Base-by-base conservation (phyloP, 306 rosid genomes). In the Boehmeria nivea region DNA sequence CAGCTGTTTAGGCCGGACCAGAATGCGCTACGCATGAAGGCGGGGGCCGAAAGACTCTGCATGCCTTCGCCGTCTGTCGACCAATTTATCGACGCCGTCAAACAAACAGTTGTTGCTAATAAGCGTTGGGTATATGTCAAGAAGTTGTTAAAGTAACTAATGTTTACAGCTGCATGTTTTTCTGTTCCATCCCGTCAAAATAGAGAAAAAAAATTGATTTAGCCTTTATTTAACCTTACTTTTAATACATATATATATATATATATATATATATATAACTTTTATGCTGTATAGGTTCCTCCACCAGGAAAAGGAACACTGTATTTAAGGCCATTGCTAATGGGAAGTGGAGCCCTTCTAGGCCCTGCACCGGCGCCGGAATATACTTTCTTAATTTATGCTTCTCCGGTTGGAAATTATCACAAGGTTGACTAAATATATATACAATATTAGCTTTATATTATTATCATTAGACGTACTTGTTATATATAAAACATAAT, bases 281-380 rank as follows among this genome's bases (percentile, higher is more conserved):
- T 31, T 10, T 6, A 1, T 31, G 1, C 36, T n/a, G n/a, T 2
- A 17, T 63, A 85, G 86, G 77, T 82, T 19, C 89, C 94, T 40
- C 89, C 94, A 21, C 24, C 63, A 21, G 86, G 86, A 18, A 85
- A 57, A 79, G 89, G 89, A 18, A 31, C 86, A 33, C 51, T 85
- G 8, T 79, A 82, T 46, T 1, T 82, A 17, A 74, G 94, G 73
- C 94, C 94, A 12, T 58, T 85, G 82, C 78, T 85, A 2, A 72
- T 85, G 21, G 94, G 86, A 72, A 79, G 78, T 69, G 89, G 86
- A 25, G 6, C 72, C 11, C 23, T 42, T 37, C 56, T 85, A 18
- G 84, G 86, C 6, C 0, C 72, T 33, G 68, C 40, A 12, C 82
- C 89, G 3, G 72, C 86, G 55, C 72, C 76, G 10, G 89, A 82